Evolutionary conservation across 2,329 filamentous ascomycete genomes (phyloP).

Genomic region (Penicillium fuscoglaucum): DNA sequence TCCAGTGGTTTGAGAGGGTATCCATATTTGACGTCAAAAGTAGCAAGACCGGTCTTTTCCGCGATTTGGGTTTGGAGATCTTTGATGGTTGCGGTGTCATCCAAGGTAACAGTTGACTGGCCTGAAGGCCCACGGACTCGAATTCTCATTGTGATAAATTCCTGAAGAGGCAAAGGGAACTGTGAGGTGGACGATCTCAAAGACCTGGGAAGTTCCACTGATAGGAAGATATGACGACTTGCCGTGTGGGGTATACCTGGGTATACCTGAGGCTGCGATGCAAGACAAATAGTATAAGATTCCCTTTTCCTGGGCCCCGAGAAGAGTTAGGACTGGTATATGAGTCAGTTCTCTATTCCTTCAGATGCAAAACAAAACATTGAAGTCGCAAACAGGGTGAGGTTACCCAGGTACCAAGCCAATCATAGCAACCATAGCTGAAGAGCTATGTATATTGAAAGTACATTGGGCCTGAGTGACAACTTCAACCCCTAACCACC

Average conservation of each 20-base stretch:
- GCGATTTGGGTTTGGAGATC: constrained; percentile 47
- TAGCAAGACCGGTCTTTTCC: constrained; percentile 62
- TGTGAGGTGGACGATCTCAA: not conserved
- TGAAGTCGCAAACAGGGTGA: not conserved
- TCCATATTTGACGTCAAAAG: constrained; percentile 78
- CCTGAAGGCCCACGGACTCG: constrained; percentile 74
- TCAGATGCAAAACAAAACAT: not conserved
- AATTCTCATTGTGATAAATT: constrained; percentile 60
- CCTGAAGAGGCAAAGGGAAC: not conserved
- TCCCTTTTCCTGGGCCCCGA: too few species aligned
- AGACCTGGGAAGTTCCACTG: constrained; percentile 2
- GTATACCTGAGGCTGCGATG: not conserved
- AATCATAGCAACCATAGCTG: not conserved
- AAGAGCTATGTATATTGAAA: not conserved
- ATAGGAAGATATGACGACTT: constrained; percentile 13
- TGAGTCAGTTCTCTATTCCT: not conserved
- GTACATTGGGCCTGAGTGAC: not conserved
- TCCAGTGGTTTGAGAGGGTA: constrained; percentile 71
- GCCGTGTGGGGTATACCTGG: constrained; percentile 11
- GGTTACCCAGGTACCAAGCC: not conserved
- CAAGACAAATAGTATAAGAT: not conserved
- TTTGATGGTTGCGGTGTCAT: constrained; percentile 60
- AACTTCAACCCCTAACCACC: not conserved
- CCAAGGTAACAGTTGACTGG: constrained; percentile 67
- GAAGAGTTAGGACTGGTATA: not conserved